Evolutionary conservation across 1,139 yeast genomes (phyloP).

Genomic region (Pichia sp.): DNA sequence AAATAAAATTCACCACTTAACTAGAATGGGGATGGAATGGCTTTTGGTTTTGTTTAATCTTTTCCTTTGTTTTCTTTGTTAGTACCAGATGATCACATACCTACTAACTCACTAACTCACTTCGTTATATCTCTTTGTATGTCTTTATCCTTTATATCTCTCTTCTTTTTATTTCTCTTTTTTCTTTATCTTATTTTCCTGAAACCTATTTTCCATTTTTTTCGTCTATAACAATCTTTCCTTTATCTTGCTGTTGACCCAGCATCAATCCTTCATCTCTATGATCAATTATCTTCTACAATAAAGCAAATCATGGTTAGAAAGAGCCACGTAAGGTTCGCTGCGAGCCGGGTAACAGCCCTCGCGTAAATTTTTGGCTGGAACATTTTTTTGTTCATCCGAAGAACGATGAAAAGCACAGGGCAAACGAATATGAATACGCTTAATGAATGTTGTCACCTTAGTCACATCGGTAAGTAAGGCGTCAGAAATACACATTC

Average conservation of each 20-base stretch:
- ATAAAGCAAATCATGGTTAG: background rate
- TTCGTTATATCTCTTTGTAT: background rate
- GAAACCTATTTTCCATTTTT: background rate
- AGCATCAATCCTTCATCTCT: background rate
- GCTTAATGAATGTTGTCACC: too few relatives aligned
- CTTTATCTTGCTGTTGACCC: background rate
- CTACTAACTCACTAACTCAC: background rate
- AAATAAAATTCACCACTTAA: conserved; percentile 18
- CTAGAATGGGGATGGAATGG: conserved; percentile 1
- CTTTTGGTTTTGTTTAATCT: conserved; percentile 2
- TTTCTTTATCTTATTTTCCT: background rate
- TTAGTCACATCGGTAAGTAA: background rate
- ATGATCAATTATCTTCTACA: background rate
- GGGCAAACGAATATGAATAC: background rate
- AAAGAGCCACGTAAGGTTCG: background rate
- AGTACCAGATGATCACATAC: background rate
- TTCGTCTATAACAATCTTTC: background rate
- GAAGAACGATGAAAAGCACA: background rate
- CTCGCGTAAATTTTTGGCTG: background rate
- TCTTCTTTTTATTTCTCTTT: background rate
- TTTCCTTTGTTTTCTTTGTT: background rate
- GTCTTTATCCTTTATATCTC: background rate
- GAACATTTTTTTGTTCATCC: background rate
- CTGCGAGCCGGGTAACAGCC: background rate
- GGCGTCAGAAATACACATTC: background rate